These are phyloP conservation scores for Tetracladium setigerum DNA, from an alignment of 495 filamentous ascomycete species.

Conservation along the genomic window DNA sequence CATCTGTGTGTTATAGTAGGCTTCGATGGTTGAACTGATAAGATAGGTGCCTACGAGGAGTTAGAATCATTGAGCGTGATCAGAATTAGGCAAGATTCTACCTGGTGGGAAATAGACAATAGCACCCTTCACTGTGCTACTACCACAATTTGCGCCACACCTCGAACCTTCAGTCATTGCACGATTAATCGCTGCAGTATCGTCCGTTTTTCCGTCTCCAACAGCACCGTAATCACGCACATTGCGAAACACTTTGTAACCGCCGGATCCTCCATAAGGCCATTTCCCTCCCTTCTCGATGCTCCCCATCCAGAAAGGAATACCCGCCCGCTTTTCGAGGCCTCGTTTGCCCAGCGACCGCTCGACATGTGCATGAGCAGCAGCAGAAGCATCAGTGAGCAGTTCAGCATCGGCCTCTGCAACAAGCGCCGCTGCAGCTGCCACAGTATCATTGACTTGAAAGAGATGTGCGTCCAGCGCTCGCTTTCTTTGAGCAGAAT, in stretches of 20 bases:
- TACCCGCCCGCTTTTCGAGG: too few relatives aligned
- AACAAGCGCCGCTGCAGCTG: constrained; percentile 23
- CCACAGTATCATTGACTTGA: constrained; percentile 23
- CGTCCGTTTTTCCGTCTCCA: constrained; percentile 22
- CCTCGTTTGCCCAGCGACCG: too few relatives aligned
- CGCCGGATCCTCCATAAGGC: constrained; percentile 20
- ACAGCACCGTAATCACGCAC: constrained; percentile 14
- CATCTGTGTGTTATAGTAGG: constrained; percentile 32
- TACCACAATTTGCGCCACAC: constrained; percentile 44
- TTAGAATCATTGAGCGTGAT: too few relatives aligned
- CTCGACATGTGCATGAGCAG: constrained; percentile 4
- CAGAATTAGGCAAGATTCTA: constrained; percentile 38
- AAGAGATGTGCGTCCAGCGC: constrained; percentile 23
- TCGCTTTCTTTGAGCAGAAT: too few relatives aligned
- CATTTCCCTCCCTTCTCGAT: constrained; percentile 17
- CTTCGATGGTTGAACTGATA: not conserved
- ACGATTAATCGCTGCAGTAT: constrained; percentile 45
- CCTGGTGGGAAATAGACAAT: constrained; percentile 43
- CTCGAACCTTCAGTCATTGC: constrained; percentile 40
- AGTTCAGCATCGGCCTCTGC: constrained; percentile 20
- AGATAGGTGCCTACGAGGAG: constrained; percentile 24
- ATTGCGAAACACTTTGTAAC: constrained; percentile 44
- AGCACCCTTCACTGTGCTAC: constrained; percentile 35
- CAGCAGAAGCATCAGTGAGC: not conserved
- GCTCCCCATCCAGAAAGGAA: constrained; percentile 21